Evolutionary conservation across 257 asterid species (phyloP).

Genomic region (Solanum paucissectum): DNA sequence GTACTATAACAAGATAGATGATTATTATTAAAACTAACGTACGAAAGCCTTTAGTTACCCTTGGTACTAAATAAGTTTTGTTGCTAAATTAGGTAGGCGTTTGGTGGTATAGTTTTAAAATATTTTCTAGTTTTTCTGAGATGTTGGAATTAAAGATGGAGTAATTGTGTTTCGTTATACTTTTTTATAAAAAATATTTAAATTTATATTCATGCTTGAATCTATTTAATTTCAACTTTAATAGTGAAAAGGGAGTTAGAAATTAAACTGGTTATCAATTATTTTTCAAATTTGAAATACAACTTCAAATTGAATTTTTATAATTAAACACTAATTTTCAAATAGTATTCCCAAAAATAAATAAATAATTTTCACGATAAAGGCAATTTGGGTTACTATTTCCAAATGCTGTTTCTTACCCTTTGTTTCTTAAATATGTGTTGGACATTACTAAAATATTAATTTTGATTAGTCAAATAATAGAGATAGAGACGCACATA

Average conservation of each 20-base stretch:
- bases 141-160: background rate
- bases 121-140: too few species aligned
- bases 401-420: background rate
- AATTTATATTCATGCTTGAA: too few species aligned
- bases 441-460: background rate
- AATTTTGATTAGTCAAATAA: background rate
- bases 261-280: background rate
- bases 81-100: background rate
- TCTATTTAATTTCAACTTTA: too few species aligned
- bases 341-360: background rate
- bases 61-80: background rate
- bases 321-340: too few species aligned
- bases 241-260: background rate
- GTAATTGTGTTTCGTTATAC: background rate
- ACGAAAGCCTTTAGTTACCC: background rate
- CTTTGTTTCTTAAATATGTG: background rate
- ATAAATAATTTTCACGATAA: background rate
- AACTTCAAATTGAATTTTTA: background rate
- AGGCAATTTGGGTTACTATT: background rate
- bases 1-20: too few species aligned
- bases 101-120: background rate
- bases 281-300: background rate
- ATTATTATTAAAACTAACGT: background rate
- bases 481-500: background rate
- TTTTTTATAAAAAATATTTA: too few species aligned